Evolutionary conservation across 169 alveolate species (phyloP).

Genomic region (Theileria luwenshuni): DNA sequence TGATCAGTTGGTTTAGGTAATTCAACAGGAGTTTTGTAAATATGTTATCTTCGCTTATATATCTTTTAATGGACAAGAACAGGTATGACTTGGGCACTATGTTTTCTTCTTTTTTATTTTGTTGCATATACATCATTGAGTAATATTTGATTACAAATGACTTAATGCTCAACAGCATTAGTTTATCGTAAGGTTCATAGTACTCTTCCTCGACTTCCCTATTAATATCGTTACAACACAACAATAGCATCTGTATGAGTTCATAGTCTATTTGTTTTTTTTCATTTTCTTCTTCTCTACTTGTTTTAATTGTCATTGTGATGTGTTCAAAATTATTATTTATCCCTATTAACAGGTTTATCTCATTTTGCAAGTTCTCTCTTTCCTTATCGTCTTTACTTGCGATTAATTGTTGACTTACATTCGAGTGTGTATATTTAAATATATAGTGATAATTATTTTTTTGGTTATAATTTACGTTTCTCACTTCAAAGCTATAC

Average conservation of each 20-base stretch:
- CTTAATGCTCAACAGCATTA: conserved; percentile 46
- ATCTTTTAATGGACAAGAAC: conserved; percentile 33
- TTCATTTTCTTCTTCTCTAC: neutral
- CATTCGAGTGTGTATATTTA: neutral
- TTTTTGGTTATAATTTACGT: conserved; percentile 3
- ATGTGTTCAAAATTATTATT: conserved; percentile 44
- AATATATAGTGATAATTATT: conserved; percentile 6
- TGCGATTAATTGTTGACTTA: neutral
- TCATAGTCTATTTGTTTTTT: conserved; percentile 34
- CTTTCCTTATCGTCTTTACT: conserved; percentile 3
- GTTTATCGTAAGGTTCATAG: conserved; percentile 36
- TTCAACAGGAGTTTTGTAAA: conserved; percentile 38
- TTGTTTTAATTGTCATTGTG: conserved; percentile 25
- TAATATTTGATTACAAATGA: conserved; percentile 53
- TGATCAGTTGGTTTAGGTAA: conserved; percentile 16
- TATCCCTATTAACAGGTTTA: conserved; percentile 48
- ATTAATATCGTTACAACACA: conserved; percentile 35
- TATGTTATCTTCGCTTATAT: conserved; percentile 39
- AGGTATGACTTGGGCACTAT: conserved; percentile 30
- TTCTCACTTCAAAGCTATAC: neutral
- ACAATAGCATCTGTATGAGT: conserved; percentile 38
- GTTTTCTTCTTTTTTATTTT: conserved; percentile 19
- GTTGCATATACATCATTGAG: conserved; percentile 26
- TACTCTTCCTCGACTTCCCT: conserved; percentile 67
- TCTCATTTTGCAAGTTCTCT: conserved; percentile 33